These are phyloP conservation scores for Monotropa hypopitys DNA, from an alignment of 179 eudicot genomes.

Conservation along the genomic window DNA sequence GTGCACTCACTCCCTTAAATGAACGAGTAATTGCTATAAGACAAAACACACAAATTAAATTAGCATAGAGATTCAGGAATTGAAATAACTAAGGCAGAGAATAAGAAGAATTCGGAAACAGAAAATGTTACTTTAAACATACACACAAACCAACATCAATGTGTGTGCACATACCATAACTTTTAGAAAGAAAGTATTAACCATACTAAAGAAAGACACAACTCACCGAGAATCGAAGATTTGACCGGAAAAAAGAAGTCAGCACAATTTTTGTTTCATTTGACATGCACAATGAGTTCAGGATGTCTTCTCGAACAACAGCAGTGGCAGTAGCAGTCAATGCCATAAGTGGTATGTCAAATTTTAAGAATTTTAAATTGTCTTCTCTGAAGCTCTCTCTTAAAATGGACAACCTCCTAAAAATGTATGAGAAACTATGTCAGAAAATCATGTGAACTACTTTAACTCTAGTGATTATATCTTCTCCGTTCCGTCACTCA, in stretches of 20 bases:
- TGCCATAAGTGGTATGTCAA: constrained; percentile 90
- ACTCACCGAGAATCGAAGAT: constrained; percentile 78
- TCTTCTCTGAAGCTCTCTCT: constrained; percentile 49
- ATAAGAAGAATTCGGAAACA: background rate
- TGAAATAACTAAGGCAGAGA: background rate
- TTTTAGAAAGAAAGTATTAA: background rate
- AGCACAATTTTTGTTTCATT: constrained; percentile 51
- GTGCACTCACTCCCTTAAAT: background rate
- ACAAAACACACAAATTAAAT: background rate
- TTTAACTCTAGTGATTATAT: background rate
- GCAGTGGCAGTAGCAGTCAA: constrained; percentile 89
- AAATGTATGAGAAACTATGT: constrained; percentile 8
- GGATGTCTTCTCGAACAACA: constrained; percentile 73
- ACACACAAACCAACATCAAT: background rate
- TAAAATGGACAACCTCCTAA: constrained; percentile 65
- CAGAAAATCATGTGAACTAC: background rate
- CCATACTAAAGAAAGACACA: background rate
- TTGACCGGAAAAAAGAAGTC: constrained; percentile 85
- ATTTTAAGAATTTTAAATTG: constrained; percentile 43
- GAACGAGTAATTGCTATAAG: background rate
- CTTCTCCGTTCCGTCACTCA: background rate
- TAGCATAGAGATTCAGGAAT: background rate
- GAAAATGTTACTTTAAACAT: background rate
- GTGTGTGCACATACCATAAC: background rate
- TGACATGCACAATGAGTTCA: constrained; percentile 58